A percentile compares a stretch with the other conserved stretches of the same genome.
These are phyloP conservation scores for Nakazawaea wyomingensis DNA, from an alignment of 805 yeast species.

Conservation along the genomic window DNA sequence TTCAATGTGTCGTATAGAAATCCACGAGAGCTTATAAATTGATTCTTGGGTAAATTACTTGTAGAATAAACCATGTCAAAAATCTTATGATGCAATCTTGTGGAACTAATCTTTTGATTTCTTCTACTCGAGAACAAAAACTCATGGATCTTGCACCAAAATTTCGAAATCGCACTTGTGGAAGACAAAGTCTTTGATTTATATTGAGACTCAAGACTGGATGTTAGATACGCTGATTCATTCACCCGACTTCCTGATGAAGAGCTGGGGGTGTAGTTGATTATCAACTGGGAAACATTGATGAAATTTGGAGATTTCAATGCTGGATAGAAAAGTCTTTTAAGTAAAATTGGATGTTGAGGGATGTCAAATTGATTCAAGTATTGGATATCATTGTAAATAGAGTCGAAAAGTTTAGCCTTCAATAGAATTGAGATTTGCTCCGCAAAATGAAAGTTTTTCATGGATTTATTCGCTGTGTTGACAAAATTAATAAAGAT, in stretches of 20 bases:
- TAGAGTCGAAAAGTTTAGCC: slow-evolving; percentile 1
- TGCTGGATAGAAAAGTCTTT: slow-evolving; percentile 1
- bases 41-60: slow-evolving; percentile 5
- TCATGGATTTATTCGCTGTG: background rate
- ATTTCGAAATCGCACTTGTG: background rate
- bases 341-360: background rate
- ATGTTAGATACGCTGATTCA: slow-evolving; percentile 5
- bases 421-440: slow-evolving; percentile 9
- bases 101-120: slow-evolving; percentile 16
- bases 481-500: slow-evolving; percentile 24
- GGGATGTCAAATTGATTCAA: slow-evolving; percentile 8
- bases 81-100: slow-evolving; percentile 24
- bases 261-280: slow-evolving; percentile 8
- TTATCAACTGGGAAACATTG: slow-evolving; percentile 9
- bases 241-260: background rate
- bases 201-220: background rate
- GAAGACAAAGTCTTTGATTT: background rate
- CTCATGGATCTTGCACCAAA: slow-evolving; percentile 1
- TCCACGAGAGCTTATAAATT: slow-evolving; percentile 7
- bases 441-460: slow-evolving; percentile 8
- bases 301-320: slow-evolving; percentile 10
- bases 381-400: slow-evolving; percentile 8
- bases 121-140: background rate
- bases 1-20: slow-evolving; percentile 5
- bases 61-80: slow-evolving; percentile 25